A percentile compares a stretch with the other conserved stretches of the same genome.
Conservation (phyloP, 345 rosid species). For the Acer negundo region DNA sequence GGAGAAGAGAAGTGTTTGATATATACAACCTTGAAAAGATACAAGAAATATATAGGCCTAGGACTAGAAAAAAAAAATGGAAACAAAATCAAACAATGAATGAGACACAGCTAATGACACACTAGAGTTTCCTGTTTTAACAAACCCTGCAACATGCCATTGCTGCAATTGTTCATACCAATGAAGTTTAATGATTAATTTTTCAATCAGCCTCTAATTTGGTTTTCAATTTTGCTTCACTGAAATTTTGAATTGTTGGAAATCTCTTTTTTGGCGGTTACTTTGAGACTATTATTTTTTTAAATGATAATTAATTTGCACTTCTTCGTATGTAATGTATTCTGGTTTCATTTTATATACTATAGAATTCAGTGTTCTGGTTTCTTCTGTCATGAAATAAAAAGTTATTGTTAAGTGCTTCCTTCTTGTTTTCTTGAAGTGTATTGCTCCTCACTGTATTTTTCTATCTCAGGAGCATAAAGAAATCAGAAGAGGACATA, state of each 20-base stretch:
- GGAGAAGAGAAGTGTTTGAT: too few species aligned
- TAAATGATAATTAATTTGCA: conserved; percentile 2
- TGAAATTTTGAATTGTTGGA: too few species aligned
- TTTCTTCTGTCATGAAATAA: neutral
- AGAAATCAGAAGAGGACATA: conserved; percentile 80
- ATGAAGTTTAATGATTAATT: too few species aligned
- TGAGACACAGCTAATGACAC: neutral
- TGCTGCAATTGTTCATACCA: too few species aligned
- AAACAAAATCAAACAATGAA: too few species aligned
- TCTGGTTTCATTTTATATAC: neutral
- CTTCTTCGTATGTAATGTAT: neutral
- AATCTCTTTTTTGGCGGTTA: neutral
- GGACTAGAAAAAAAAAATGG: too few species aligned
- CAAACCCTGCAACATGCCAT: too few species aligned
- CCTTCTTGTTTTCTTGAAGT: conserved; percentile 1
- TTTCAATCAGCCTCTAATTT: too few species aligned
- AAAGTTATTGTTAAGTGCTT: neutral
- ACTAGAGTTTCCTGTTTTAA: too few species aligned
- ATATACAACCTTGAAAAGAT: too few species aligned
- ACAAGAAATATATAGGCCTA: too few species aligned
- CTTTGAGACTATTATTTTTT: neutral
- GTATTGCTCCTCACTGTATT: conserved; percentile 19
- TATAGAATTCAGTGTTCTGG: neutral
- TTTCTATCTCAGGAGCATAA: conserved; percentile 51
- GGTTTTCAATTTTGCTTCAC: too few species aligned